phyloP scores from a whole-genome alignment of 225 moss, liverwort and hornwort genomes.

The Sphagnum contortum region DNA sequence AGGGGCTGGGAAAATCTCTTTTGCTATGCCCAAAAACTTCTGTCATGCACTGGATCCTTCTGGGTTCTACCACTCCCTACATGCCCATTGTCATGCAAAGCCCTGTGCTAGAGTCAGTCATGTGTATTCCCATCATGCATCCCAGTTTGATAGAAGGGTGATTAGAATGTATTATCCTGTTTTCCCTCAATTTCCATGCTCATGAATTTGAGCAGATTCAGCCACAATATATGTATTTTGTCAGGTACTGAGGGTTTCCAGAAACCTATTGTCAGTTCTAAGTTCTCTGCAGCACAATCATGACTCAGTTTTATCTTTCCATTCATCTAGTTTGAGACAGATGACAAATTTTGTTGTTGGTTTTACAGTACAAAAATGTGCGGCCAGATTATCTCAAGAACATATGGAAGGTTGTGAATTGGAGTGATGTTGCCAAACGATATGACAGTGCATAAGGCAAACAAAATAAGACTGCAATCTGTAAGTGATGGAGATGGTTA shows the following conservation, averaged over 20 bases:
- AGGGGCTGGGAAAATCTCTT: no score
- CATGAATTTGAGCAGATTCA: no score
- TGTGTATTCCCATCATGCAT: no score
- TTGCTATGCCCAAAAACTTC: no score
- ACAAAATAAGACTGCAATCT: no score
- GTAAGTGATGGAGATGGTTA: no score
- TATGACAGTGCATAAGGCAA: conserved; percentile 27
- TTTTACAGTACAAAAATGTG: conserved; percentile 88
- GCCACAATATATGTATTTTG: no score
- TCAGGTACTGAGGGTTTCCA: not conserved
- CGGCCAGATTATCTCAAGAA: conserved; percentile 89
- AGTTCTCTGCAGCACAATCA: not conserved
- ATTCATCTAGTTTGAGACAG: not conserved
- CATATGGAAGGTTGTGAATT: conserved; percentile 92
- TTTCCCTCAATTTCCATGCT: not conserved
- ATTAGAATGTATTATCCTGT: not conserved
- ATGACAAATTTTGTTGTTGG: conserved; percentile 9
- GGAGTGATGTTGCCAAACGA: conserved; percentile 78
- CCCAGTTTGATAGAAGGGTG: no score
- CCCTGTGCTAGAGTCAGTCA: no score
- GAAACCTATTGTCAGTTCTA: not conserved
- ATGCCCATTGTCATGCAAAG: no score
- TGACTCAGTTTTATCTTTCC: no score
- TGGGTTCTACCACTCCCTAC: no score
- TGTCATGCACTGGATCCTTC: conserved; percentile 2